Evolutionary conservation across 1,284 basidiomycete genomes (phyloP), one percentile per base, ranked within the genome.

Genomic region (Ceratobasidium sp.): DNA sequence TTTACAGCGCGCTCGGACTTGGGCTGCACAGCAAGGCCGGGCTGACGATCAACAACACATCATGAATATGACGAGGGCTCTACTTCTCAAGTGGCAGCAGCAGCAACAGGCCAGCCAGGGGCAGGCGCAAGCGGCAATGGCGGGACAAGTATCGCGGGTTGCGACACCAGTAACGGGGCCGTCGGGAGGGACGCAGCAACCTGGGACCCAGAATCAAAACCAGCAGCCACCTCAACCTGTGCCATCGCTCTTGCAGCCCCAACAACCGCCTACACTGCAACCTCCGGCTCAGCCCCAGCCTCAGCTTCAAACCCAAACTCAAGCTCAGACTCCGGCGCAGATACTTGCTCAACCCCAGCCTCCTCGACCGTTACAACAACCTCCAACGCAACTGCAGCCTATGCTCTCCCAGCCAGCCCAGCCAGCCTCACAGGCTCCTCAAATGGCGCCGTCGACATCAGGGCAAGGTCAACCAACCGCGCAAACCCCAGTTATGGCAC

Each of bases 1-100:
- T 2, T 23, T 76, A 15, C 48, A 56, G 38, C 73, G 73, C 9
- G 73, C 73, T 20, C 33, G 52, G 50, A 23, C 13, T 33, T 17
- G 66, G 15, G 73, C 73, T 12, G 61, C 61, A 20, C 48, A 44
- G 13, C 73, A 76, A 52, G 52, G 52, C 33, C 73, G 64, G 23
- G 20, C 33, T 15, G 73, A 76, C 23, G 73, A 76, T 33, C 33
- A 33, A 64, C 62, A 38, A 33, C 66, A 28, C 23, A 56, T 76
- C 3, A n/a, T 46, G 50, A 7, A 17, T 1, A 17, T 76, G 2
- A 64, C 73, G n/a, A 26, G 17, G 26, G 12, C 54, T 15, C 26
- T 76, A 40, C 26, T 40, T n/a, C 7, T 4, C 9, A 20, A 44
- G 17, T 33, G 33, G 33, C 33, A 33, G 33, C 33, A 33, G 33